Evolutionary conservation across 2,329 filamentous ascomycete genomes (phyloP).

Genomic region (Elsinoe fawcettii): DNA sequence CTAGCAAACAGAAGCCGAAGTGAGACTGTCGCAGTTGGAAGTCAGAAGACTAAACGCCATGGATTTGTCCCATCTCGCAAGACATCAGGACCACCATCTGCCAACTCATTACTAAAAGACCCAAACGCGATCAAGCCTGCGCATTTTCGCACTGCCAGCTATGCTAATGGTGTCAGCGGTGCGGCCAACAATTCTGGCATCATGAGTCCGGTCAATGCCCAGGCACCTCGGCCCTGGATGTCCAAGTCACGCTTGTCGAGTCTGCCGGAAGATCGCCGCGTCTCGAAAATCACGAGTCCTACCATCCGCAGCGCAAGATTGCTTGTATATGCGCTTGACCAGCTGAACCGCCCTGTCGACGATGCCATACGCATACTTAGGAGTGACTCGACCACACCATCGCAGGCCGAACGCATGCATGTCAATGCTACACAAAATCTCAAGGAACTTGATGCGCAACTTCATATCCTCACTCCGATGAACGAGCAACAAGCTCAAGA

Average conservation of each 20-base stretch:
- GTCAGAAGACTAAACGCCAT: constrained; percentile 51
- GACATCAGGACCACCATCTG: constrained; percentile 36
- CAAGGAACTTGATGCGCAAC: constrained; percentile 48
- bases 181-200: constrained; percentile 26
- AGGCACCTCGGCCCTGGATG: constrained; percentile 8
- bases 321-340: constrained; percentile 17
- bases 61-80: constrained; percentile 50
- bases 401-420: constrained; percentile 16
- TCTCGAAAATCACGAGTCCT: constrained; percentile 18
- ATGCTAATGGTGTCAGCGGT: constrained; percentile 24
- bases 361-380: constrained; percentile 18
- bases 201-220: constrained; percentile 27
- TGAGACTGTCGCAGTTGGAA: constrained; percentile 48
- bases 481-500: constrained; percentile 45
- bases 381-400: constrained; percentile 16
- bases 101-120: constrained; percentile 21
- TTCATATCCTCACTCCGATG: constrained; percentile 43
- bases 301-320: constrained; percentile 17
- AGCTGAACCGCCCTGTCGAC: constrained; percentile 18
- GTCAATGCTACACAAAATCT: constrained; percentile 50
- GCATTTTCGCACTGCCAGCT: constrained; percentile 28
- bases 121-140: constrained; percentile 25
- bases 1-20: constrained; percentile 60
- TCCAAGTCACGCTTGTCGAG: constrained; percentile 18
- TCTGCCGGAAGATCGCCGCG: constrained; percentile 19